Evolutionary conservation across 2,329 filamentous ascomycete genomes (phyloP).

Genomic region (Arthroderma uncinatum): DNA sequence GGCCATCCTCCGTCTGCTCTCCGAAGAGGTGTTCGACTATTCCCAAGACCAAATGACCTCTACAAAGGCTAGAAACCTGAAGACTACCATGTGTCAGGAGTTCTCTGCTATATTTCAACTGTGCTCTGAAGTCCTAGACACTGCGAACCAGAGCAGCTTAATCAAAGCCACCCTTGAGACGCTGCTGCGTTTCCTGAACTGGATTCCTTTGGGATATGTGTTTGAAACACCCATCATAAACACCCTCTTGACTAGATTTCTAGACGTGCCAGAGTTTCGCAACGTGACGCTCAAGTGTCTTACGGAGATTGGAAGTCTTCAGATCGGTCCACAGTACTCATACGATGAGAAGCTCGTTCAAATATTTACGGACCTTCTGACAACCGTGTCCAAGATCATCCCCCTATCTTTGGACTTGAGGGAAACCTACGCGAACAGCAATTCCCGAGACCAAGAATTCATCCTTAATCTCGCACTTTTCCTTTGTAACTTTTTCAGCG

Average conservation of each 20-base stretch:
- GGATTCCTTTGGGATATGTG: slow-evolving; percentile 97
- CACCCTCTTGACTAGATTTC: slow-evolving; percentile 80
- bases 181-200: slow-evolving; percentile 90
- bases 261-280: slow-evolving; percentile 87
- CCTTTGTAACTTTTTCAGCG: slow-evolving; percentile 91
- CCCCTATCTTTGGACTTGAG: slow-evolving; percentile 84
- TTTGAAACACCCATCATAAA: slow-evolving; percentile 97
- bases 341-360: slow-evolving; percentile 94
- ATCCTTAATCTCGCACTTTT: slow-evolving; percentile 94
- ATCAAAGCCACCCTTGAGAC: slow-evolving; percentile 97
- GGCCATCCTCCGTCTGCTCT: slow-evolving; percentile 88
- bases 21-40: slow-evolving; percentile 98
- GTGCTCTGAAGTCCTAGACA: slow-evolving; percentile 87
- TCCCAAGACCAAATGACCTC: slow-evolving; percentile 99
- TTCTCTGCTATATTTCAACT: slow-evolving; percentile 98
- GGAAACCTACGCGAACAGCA: slow-evolving; percentile 80
- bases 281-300: slow-evolving; percentile 94
- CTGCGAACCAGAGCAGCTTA: slow-evolving; percentile 74
- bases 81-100: slow-evolving; percentile 97
- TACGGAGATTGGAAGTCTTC: slow-evolving; percentile 90
- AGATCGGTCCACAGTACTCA: slow-evolving; percentile 61
- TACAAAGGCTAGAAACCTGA: slow-evolving; percentile 86
- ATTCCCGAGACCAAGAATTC: slow-evolving; percentile 90
- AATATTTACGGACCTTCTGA: slow-evolving; percentile 97
- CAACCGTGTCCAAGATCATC: slow-evolving; percentile 85